Evolutionary conservation across 345 rosid genomes (phyloP), one percentile per base, ranked within the genome.

Genomic region (Eucalyptus dawsonii): DNA sequence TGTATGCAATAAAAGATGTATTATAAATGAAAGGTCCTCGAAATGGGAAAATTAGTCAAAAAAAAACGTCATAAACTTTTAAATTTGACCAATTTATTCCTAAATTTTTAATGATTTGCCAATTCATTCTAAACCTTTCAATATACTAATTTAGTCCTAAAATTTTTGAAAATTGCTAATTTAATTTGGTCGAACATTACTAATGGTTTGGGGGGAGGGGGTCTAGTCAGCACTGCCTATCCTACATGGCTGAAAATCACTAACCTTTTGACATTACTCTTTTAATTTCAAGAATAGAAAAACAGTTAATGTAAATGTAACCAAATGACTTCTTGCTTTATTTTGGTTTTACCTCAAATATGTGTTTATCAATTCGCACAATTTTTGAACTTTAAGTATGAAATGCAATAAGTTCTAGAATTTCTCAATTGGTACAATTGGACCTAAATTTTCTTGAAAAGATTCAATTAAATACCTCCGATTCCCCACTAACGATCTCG

Each of bases 91-190:
- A 53, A 19, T 53, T 53, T 53, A 53, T 53, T 53, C 24, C 56
- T 53, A 50, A 53, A 19, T 53, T 19, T 53, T 53, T 53, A 53
- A 53, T 53, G 24, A 53, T 53, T 53, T 53, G 0, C 0, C 56
- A 53, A 53, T 53, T 53, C 24, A 53, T 53, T 53, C 24, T 53
- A 19, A 53, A 53, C 58, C 25, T 53, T 53, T 53, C 25, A 53
- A 53, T 2, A 53, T 53, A 53, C 11, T 8, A 21, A 53, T 53
- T 53, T 53, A 53, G 11, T 53, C 58, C 58, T 53, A 21, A 53
- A 53, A 1, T 53, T 19, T 53, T 53, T 1, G 0, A 2, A 2
- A 53, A 21, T 53, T 53, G 5, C 11, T 0, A 53, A 19, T 53
- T 53, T 53, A 53, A 53, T 53, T 53, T 53, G 4, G 24, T 53